phyloP scores from a whole-genome alignment of 1,284 basidiomycete genomes.

The Cutaneotrichosporon curvatum region DNA sequence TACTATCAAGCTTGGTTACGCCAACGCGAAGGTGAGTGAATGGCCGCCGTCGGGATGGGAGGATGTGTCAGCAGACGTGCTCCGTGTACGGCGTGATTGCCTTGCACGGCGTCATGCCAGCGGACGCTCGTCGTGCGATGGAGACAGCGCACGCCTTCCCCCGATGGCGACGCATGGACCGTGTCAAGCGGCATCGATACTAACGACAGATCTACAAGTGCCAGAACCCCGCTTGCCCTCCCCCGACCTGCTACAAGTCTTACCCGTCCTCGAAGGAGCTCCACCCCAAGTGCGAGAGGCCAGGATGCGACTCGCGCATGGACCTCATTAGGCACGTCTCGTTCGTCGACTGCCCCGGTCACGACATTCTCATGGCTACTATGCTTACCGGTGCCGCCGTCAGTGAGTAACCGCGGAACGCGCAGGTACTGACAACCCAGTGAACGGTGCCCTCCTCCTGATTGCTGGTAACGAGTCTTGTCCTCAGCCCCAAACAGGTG shows the following conservation, averaged over 20 bases:
- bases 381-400: conserved; percentile 99
- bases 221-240: conserved; percentile 81
- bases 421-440: conserved; percentile 22
- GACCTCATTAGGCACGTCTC: conserved; percentile 57
- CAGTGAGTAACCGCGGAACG: conserved; percentile 45
- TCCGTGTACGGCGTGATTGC: too few species aligned
- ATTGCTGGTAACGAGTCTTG: conserved; percentile 97
- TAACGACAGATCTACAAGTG: conserved; percentile 86
- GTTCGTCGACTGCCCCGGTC: conserved; percentile 58
- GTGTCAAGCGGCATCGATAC: neutral
- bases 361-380: conserved; percentile 94
- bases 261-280: conserved; percentile 93
- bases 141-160: too few species aligned
- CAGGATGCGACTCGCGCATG: conserved; percentile 85
- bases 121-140: too few species aligned
- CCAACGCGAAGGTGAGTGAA: conserved; percentile 84
- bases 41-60: too few species aligned
- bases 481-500: conserved; percentile 96
- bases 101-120: too few species aligned
- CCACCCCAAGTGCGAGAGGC: conserved; percentile 83
- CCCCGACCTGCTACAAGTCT: conserved; percentile 88
- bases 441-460: conserved; percentile 94
- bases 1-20: conserved; percentile 97
- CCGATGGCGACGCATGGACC: too few species aligned
- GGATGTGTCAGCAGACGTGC: too few species aligned